Evolutionary conservation across 1,284 basidiomycete species (phyloP).

Genomic region (Sphaerobolus stellatus): DNA sequence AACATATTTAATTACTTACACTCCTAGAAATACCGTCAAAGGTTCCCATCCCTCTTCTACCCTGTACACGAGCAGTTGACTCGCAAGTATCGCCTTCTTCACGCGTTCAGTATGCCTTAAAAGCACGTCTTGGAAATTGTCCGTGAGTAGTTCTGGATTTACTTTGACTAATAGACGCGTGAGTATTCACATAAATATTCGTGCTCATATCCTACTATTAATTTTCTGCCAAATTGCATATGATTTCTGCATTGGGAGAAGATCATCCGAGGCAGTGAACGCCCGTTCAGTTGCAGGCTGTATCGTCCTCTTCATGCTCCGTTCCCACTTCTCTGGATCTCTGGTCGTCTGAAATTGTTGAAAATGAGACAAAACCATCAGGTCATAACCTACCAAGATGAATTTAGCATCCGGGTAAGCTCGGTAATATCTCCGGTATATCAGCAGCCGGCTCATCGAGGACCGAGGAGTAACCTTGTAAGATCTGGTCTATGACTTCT

Average conservation of each 20-base stretch:
- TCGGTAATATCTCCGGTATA: neutral
- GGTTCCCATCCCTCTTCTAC: neutral
- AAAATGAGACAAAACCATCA: neutral
- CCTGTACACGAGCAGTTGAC: neutral
- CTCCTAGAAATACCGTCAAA: neutral
- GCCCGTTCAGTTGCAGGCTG: too few relatives aligned
- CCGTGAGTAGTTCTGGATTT: too few relatives aligned
- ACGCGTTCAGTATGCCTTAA: neutral
- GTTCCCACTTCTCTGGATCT: neutral
- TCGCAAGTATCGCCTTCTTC: neutral
- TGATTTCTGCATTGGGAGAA: too few relatives aligned
- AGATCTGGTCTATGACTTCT: neutral
- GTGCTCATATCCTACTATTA: too few relatives aligned
- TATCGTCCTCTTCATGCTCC: neutral
- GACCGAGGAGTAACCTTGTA: neutral
- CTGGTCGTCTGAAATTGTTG: neutral
- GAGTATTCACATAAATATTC: too few relatives aligned
- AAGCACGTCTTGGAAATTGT: neutral
- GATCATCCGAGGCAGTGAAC: too few relatives aligned
- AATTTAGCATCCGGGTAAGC: neutral
- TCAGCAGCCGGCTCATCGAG: neutral
- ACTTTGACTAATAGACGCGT: too few relatives aligned
- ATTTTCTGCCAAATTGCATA: too few relatives aligned
- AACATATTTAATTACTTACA: neutral
- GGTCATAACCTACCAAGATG: neutral